Evolutionary conservation across 805 yeast genomes (phyloP).

Genomic region (Cyberlindnera mrakii): DNA sequence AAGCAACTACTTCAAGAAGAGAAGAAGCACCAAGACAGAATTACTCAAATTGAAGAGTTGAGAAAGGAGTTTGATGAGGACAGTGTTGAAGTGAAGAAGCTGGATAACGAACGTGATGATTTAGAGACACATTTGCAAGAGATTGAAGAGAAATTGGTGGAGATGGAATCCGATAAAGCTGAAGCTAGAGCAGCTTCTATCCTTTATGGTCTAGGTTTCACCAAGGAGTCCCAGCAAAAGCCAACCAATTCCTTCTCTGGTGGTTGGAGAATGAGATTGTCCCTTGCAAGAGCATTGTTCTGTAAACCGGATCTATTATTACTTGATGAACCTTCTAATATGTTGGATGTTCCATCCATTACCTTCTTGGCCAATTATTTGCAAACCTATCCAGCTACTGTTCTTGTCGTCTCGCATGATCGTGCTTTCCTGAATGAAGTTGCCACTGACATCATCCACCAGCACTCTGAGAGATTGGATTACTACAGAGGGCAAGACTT

Average conservation of each 20-base stretch:
- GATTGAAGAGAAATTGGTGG: slow-evolving; percentile 73
- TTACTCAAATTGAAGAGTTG: slow-evolving; percentile 66
- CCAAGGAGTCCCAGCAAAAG: slow-evolving; percentile 73
- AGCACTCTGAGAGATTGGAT: slow-evolving; percentile 94
- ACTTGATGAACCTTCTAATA: slow-evolving; percentile 98
- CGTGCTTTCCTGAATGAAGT: slow-evolving; percentile 95
- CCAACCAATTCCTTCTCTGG: slow-evolving; percentile 94
- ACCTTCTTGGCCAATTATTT: slow-evolving; percentile 87
- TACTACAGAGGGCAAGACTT: slow-evolving; percentile 93
- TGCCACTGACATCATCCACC: slow-evolving; percentile 97
- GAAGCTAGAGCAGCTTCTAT: slow-evolving; percentile 96
- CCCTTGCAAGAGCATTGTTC: slow-evolving; percentile 96
- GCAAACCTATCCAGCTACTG: slow-evolving; percentile 87
- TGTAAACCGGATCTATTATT: slow-evolving; percentile 92
- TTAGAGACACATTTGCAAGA: slow-evolving; percentile 72
- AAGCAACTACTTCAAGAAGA: slow-evolving; percentile 81
- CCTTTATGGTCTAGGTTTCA: slow-evolving; percentile 88
- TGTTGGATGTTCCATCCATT: slow-evolving; percentile 99
- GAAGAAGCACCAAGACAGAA: slow-evolving; percentile 61
- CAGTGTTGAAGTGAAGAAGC: slow-evolving; percentile 63
- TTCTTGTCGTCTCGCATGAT: slow-evolving; percentile 95
- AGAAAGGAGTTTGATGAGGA: slow-evolving; percentile 70
- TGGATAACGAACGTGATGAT: slow-evolving; percentile 89
- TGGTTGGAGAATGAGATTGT: slow-evolving; percentile 99
- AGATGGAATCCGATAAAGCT: slow-evolving; percentile 96